Conservation (phyloP, 495 filamentous ascomycete genomes). For the Podospora bellae-mahoneyi region DNA sequence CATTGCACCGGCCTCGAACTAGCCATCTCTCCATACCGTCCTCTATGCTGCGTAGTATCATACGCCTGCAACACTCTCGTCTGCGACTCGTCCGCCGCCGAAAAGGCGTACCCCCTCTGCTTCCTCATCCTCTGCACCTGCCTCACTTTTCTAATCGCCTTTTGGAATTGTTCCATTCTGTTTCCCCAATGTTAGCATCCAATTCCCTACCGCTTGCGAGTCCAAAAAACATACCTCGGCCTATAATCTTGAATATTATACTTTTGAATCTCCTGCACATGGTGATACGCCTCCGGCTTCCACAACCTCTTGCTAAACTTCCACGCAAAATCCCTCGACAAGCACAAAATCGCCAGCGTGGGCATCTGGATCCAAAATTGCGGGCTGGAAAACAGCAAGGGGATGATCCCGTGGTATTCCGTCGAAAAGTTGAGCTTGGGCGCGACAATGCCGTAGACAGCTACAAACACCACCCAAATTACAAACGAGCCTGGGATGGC, state of each 20-base stretch:
- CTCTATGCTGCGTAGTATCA: conserved; percentile 89
- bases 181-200: conserved; percentile 17
- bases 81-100: conserved; percentile 92
- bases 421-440: conserved; percentile 77
- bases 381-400: conserved; percentile 73
- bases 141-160: conserved; percentile 95
- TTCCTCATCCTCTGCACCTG: conserved; percentile 99
- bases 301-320: conserved; percentile 95
- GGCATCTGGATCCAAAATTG: conserved; percentile 87
- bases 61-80: conserved; percentile 93
- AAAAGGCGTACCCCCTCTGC: conserved; percentile 97
- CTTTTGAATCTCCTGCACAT: conserved; percentile 99
- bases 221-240: conserved; percentile 57
- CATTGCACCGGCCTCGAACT: conserved; percentile 50
- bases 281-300: conserved; percentile 91
- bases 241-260: conserved; percentile 99
- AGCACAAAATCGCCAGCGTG: conserved; percentile 74
- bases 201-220: background rate
- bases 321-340: conserved; percentile 83
- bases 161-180: conserved; percentile 99
- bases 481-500: conserved; percentile 92
- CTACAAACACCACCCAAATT: conserved; percentile 88
- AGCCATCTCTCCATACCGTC: conserved; percentile 94
- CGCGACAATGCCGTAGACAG: conserved; percentile 85
- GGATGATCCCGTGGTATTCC: conserved; percentile 83